A percentile compares a stretch with the other conserved stretches of the same genome.
These are phyloP conservation scores for Penicillium mononematosum DNA, from an alignment of 495 filamentous ascomycete genomes.

Conservation along the genomic window DNA sequence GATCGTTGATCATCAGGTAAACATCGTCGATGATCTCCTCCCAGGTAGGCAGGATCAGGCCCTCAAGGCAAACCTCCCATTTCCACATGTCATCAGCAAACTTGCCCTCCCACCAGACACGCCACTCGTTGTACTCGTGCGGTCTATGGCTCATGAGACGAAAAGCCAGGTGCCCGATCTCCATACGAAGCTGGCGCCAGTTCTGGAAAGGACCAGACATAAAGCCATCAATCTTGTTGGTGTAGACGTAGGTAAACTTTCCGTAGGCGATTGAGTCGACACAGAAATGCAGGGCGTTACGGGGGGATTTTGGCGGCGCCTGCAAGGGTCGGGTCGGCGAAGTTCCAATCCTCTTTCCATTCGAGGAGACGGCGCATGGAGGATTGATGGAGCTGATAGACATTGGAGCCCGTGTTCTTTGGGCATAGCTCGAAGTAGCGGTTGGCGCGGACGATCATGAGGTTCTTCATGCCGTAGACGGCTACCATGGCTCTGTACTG, in stretches of 20 bases:
- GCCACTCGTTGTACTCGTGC: conserved; percentile 21
- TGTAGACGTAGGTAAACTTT: conserved; percentile 10
- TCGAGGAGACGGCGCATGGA: conserved; percentile 25
- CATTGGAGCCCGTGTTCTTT: not conserved
- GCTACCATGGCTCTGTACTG: conserved; percentile 5
- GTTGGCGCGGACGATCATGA: conserved; percentile 1
- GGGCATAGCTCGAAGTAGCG: conserved; percentile 26
- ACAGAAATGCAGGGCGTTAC: conserved; percentile 9
- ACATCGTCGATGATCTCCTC: conserved; percentile 30
- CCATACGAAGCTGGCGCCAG: conserved; percentile 5
- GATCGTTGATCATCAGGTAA: conserved; percentile 21
- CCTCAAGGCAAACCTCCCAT: conserved; percentile 22
- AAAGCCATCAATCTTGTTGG: conserved; percentile 8
- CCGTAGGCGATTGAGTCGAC: conserved; percentile 21
- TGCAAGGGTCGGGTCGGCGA: conserved; percentile 18
- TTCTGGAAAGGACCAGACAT: conserved; percentile 6
- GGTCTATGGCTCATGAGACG: conserved; percentile 8
- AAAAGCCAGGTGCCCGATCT: not conserved
- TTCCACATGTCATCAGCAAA: conserved; percentile 27
- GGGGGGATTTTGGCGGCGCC: conserved; percentile 25
- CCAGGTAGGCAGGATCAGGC: conserved; percentile 24
- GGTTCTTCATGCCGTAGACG: conserved; percentile 14
- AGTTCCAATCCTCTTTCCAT: conserved; percentile 20
- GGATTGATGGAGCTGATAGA: conserved; percentile 9
- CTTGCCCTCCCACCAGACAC: conserved; percentile 20